These are phyloP conservation scores for Chrysopogon serrulatus DNA, from an alignment of 176 grass and related monocot genomes.

Conservation along the genomic window DNA sequence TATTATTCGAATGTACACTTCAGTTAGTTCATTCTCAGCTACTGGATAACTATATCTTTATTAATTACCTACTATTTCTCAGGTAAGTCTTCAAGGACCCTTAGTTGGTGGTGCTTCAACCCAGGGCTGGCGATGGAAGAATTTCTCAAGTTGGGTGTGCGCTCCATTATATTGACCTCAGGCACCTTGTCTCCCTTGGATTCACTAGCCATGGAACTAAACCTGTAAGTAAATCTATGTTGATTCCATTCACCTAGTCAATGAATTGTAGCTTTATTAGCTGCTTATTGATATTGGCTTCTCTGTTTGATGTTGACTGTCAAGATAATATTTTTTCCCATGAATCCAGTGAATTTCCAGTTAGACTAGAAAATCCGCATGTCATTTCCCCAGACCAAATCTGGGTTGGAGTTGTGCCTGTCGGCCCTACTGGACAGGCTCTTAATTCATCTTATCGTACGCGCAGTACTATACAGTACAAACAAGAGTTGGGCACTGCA, in stretches of 20 bases:
- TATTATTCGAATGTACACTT: not conserved
- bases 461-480: slow-evolving; percentile 82
- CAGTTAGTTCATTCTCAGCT: not conserved
- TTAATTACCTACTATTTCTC: slow-evolving; percentile 12
- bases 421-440: slow-evolving; percentile 84
- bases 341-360: slow-evolving; percentile 78
- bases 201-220: slow-evolving; percentile 93
- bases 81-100: slow-evolving; percentile 75
- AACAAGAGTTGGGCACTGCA: slow-evolving; percentile 91
- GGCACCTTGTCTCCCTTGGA: slow-evolving; percentile 96
- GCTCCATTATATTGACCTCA: slow-evolving; percentile 93
- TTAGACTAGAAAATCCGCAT: slow-evolving; percentile 97
- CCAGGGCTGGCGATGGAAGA: slow-evolving; percentile 94
- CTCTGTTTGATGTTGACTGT: slow-evolving; percentile 7
- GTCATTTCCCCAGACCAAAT: slow-evolving; percentile 92
- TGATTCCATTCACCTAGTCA: slow-evolving; percentile 24
- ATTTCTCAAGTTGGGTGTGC: slow-evolving; percentile 79
- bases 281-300: slow-evolving; percentile 12
- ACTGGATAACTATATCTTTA: slow-evolving; percentile 11
- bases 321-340: slow-evolving; percentile 20
- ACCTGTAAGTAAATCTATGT: slow-evolving; percentile 61
- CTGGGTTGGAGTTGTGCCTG: slow-evolving; percentile 84
- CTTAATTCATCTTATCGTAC: slow-evolving; percentile 90
- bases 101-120: slow-evolving; percentile 99
- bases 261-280: not conserved